Evolutionary conservation across 306 rosid genomes (phyloP), one percentile per base, ranked within the genome.

Genomic region (Inga oerstediana): DNA sequence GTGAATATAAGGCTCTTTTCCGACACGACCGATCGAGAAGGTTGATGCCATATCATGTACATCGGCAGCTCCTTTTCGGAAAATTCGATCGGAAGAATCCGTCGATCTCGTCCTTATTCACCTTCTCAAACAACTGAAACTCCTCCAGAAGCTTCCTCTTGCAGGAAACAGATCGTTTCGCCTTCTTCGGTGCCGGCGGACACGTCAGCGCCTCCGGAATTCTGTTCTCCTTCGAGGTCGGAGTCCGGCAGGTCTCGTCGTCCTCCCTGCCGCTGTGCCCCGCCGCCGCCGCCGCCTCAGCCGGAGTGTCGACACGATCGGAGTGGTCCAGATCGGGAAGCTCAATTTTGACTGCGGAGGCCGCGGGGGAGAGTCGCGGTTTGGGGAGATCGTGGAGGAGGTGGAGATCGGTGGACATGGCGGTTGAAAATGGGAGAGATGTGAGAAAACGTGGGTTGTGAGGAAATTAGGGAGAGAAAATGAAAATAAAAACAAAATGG

Each of bases 341-440:
- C 56, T 17, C 49, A 19, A 35, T 45, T 72, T 72, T 45, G 72
- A 45, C 12, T 8, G 72, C 24, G 74, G 81, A 9, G 74, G 74
- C 45, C 16, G 74, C 9, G 46, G 65, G 10, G 46, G 74, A 58
- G 72, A 59, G 11, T 19, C 39, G 49, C 9, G 54, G 72, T 0
- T 61, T 34, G 1, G 84, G 79, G 22, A 72, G 75, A 41, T 80
- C 79, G 8, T 19, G 62, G 64, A 5, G 79, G 64, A 58, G 54
- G 16, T 72, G 79, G 24, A 72, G 51, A 10, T 80, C 73, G 45
- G 84, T 72, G 64, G 84, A 80, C 84, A 80, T 78, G 74, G 81
- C 32, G 54, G 52, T 4, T 2, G 54, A 4, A 9, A 10, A 20
- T n/a, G 8, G 43, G 1, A 39, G 43, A 0, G 20, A 74, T 15